These are phyloP conservation scores for Lecanicillium sp. DNA, from an alignment of 2,329 filamentous ascomycete species.

Conservation along the genomic window DNA sequence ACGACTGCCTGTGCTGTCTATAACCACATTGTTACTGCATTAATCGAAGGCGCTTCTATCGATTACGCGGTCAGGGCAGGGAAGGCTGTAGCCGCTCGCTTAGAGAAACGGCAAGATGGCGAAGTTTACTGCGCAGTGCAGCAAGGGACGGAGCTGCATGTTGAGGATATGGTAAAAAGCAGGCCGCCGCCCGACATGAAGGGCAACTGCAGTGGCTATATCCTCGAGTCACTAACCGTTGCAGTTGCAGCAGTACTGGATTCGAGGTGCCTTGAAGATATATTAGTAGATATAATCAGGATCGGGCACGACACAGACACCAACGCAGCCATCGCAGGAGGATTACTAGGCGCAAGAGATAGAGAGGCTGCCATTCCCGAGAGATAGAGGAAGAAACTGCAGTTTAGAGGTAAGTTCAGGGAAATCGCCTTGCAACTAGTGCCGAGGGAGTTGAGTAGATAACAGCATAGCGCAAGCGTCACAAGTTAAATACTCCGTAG, in stretches of 20 bases:
- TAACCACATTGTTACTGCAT: slow-evolving; percentile 26
- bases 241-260: slow-evolving; percentile 36
- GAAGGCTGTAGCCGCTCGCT: slow-evolving; percentile 15
- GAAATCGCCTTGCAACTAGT: slow-evolving; percentile 1
- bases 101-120: slow-evolving; percentile 8
- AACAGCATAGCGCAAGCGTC: too few relatives aligned
- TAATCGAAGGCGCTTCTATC: slow-evolving; percentile 18
- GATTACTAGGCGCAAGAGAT: slow-evolving; percentile 35
- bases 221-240: slow-evolving; percentile 33
- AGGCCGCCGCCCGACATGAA: slow-evolving; percentile 23
- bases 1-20: slow-evolving; percentile 29
- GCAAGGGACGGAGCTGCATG: slow-evolving; percentile 17
- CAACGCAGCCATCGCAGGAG: slow-evolving; percentile 37
- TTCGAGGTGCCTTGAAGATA: slow-evolving; percentile 28
- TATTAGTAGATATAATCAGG: slow-evolving; percentile 36
- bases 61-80: slow-evolving; percentile 21
- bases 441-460: too few relatives aligned
- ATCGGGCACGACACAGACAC: slow-evolving; percentile 40
- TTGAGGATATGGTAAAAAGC: slow-evolving; percentile 19
- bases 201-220: slow-evolving; percentile 28
- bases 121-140: slow-evolving; percentile 18
- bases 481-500: too few relatives aligned
- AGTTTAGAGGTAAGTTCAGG: slow-evolving; percentile 31
- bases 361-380: slow-evolving; percentile 31
- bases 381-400: slow-evolving; percentile 29